These are phyloP conservation scores for Pseudogymnoascus verrucosus DNA, from an alignment of 2,329 filamentous ascomycete genomes.

Conservation along the genomic window DNA sequence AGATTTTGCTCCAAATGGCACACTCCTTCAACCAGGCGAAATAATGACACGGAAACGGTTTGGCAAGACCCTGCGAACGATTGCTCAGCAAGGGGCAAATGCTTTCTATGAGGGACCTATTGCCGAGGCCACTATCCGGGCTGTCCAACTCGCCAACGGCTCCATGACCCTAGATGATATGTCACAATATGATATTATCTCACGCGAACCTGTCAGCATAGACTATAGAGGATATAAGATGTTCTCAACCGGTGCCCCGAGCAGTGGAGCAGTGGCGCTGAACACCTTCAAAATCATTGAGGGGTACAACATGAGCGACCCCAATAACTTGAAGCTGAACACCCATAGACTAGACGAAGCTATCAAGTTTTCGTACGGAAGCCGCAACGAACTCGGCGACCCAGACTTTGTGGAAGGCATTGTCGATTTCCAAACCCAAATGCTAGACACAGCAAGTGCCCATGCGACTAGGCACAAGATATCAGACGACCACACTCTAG, in stretches of 20 bases:
- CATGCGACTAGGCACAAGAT: constrained; percentile 57
- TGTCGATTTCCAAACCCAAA: constrained; percentile 52
- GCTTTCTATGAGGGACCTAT: constrained; percentile 57
- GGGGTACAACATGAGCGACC: constrained; percentile 55
- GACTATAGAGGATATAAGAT: constrained; percentile 65
- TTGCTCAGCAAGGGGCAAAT: constrained; percentile 50
- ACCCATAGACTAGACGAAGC: constrained; percentile 81
- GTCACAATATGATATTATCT: constrained; percentile 54
- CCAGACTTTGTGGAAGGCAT: constrained; percentile 64
- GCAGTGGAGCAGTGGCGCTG: constrained; percentile 63
- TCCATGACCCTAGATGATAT: constrained; percentile 62
- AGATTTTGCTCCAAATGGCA: constrained; percentile 60
- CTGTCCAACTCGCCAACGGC: constrained; percentile 50
- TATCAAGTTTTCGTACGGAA: constrained; percentile 80
- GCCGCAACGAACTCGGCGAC: constrained; percentile 73
- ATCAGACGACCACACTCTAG: constrained; percentile 61
- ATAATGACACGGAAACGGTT: constrained; percentile 58
- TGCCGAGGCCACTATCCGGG: constrained; percentile 51
- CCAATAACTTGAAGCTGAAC: constrained; percentile 51
- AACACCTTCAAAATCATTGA: constrained; percentile 72
- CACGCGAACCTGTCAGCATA: constrained; percentile 54
- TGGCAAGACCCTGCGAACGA: constrained; percentile 56
- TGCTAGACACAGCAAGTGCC: constrained; percentile 57
- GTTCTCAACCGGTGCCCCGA: constrained; percentile 62
- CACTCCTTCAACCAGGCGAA: constrained; percentile 49